A percentile compares a stretch with the other conserved stretches of the same genome.
Conservation (phyloP, 331 rosid species). For the Saraca asoca region DNA sequence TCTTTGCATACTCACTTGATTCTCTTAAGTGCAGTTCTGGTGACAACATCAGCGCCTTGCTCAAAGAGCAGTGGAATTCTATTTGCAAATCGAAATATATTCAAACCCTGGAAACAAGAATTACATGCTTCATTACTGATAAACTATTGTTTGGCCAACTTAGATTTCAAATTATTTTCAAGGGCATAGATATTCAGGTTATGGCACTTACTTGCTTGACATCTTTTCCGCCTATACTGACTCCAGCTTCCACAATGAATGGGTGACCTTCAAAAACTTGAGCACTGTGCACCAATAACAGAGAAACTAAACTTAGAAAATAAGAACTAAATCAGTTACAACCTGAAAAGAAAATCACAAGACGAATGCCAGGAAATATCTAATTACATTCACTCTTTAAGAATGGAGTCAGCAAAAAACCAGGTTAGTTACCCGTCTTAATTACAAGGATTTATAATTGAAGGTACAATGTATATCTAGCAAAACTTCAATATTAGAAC, state of each 20-base stretch:
- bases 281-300: slow-evolving; percentile 54
- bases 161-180: slow-evolving; percentile 30
- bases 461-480: slow-evolving; percentile 26
- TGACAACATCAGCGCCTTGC: slow-evolving; percentile 99
- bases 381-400: not conserved
- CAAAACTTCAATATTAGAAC: slow-evolving; percentile 35
- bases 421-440: not conserved
- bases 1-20: slow-evolving; percentile 61
- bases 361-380: slow-evolving; percentile 15
- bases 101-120: slow-evolving; percentile 71
- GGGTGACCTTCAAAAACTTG: slow-evolving; percentile 98
- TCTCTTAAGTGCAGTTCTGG: slow-evolving; percentile 87
- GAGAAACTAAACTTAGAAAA: slow-evolving; percentile 21
- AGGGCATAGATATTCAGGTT: slow-evolving; percentile 24
- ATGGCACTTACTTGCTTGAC: slow-evolving; percentile 75
- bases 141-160: slow-evolving; percentile 27
- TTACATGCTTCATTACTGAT: slow-evolving; percentile 25
- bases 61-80: slow-evolving; percentile 98
- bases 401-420: slow-evolving; percentile 4
- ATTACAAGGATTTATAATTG: too few species aligned
- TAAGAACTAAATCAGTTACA: not conserved
- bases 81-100: slow-evolving; percentile 93
- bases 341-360: slow-evolving; percentile 1
- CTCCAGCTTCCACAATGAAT: slow-evolving; percentile 95
- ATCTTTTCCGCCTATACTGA: slow-evolving; percentile 90